These are phyloP conservation scores for Aureobasidium sp. DNA, from an alignment of 2,329 filamentous ascomycete genomes.

Conservation along the genomic window DNA sequence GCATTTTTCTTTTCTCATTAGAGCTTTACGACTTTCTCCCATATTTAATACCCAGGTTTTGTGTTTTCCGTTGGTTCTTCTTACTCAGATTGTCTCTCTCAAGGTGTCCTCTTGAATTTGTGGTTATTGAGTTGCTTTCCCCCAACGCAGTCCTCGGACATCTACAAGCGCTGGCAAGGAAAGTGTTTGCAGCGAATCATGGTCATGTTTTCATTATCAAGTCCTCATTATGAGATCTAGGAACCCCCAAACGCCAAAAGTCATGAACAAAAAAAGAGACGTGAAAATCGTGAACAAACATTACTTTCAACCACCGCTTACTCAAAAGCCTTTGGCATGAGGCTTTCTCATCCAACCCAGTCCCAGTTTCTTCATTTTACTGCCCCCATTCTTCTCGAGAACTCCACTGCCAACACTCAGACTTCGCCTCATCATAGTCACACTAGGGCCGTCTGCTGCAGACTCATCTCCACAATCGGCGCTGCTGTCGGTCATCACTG, in stretches of 20 bases:
- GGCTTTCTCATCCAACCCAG: conserved; percentile 5
- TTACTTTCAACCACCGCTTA: not conserved
- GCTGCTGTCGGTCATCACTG: not conserved
- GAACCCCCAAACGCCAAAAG: not conserved
- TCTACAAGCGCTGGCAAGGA: too few species aligned
- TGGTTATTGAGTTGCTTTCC: too few species aligned
- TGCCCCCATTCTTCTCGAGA: not conserved
- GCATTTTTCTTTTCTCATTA: not conserved
- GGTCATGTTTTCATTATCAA: too few species aligned
- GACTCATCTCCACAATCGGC: not conserved
- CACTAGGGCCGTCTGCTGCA: not conserved
- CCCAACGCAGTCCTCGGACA: too few species aligned
- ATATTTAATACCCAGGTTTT: too few species aligned
- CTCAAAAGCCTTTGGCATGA: not conserved
- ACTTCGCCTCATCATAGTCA: not conserved
- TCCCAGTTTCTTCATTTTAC: not conserved
- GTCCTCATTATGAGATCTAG: too few species aligned
- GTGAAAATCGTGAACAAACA: too few species aligned
- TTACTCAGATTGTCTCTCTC: too few species aligned
- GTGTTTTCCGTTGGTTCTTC: too few species aligned
- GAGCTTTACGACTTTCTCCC: too few species aligned
- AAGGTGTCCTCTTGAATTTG: too few species aligned
- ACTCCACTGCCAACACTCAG: not conserved
- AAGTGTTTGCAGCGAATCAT: too few species aligned
- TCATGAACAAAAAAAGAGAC: not conserved